Evolutionary conservation across 78 protist species (phyloP).

Genomic region (Polysphondylium violaceum): DNA sequence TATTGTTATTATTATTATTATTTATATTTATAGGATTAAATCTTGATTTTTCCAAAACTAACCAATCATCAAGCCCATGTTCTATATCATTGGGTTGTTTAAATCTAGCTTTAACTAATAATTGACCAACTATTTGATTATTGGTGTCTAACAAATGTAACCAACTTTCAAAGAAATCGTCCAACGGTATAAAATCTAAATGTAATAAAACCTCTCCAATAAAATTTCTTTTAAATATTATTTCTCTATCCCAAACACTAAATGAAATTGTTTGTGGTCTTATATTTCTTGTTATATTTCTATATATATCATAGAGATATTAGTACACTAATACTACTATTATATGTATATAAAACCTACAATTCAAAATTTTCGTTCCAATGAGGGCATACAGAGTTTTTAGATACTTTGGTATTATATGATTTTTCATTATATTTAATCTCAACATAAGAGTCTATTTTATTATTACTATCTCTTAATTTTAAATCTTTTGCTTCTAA

Average conservation of each 20-base stretch:
- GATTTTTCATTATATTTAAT: slow-evolving; percentile 21
- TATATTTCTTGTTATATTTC: slow-evolving; percentile 2
- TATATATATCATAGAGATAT: neutral
- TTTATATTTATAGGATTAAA: no score
- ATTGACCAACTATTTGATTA: neutral
- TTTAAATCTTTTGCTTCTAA: slow-evolving; percentile 44
- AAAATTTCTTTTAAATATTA: slow-evolving; percentile 24
- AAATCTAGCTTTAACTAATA: neutral
- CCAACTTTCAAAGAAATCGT: slow-evolving; percentile 3
- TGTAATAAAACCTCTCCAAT: slow-evolving; percentile 6
- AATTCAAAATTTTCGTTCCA: slow-evolving; percentile 47
- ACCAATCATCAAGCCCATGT: slow-evolving; percentile 11
- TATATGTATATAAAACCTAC: neutral
- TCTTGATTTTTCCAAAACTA: neutral
- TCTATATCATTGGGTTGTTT: neutral
- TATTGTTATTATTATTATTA: neutral
- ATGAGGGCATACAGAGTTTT: slow-evolving; percentile 8
- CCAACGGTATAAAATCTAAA: neutral
- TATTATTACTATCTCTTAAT: neutral
- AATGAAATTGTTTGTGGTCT: neutral
- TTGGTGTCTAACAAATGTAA: neutral
- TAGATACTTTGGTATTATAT: slow-evolving; percentile 1
- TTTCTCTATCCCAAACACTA: slow-evolving; percentile 48
- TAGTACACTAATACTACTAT: neutral
- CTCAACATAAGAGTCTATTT: slow-evolving; percentile 51